Conservation (phyloP, 1,284 basidiomycete species). For the Fomitopsis schrenkii region DNA sequence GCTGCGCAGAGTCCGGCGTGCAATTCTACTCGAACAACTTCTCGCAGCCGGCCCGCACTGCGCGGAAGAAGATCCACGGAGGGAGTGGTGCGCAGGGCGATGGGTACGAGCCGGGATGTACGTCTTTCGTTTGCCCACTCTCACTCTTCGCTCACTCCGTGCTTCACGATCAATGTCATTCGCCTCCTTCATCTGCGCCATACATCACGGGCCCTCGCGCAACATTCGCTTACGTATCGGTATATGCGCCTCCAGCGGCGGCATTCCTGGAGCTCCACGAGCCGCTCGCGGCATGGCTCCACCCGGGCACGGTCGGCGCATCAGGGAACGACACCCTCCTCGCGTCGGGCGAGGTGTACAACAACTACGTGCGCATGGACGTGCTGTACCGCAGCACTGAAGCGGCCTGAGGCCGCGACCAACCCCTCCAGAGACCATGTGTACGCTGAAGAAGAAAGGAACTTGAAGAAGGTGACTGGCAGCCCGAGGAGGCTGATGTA, state of each 20-base stretch:
- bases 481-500: no score
- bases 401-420: neutral
- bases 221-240: neutral
- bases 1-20: conserved; percentile 54
- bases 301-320: conserved; percentile 24
- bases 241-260: conserved; percentile 39
- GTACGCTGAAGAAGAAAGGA: no score
- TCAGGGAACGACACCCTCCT: conserved; percentile 30
- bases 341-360: conserved; percentile 31
- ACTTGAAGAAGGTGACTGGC: no score
- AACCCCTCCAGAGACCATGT: no score
- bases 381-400: conserved; percentile 24
- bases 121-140: conserved; percentile 14
- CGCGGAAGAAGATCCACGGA: conserved; percentile 71
- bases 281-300: conserved; percentile 36
- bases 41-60: conserved; percentile 40
- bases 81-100: conserved; percentile 59
- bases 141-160: neutral
- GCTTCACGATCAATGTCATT: neutral
- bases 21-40: conserved; percentile 70
- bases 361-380: conserved; percentile 30
- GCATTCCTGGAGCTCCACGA: conserved; percentile 77
- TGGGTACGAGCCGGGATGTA: conserved; percentile 57
- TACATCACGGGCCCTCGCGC: neutral
- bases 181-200: neutral